phyloP scores from a whole-genome alignment of 2,329 filamentous ascomycete species.

The Ophiostoma sp. region DNA sequence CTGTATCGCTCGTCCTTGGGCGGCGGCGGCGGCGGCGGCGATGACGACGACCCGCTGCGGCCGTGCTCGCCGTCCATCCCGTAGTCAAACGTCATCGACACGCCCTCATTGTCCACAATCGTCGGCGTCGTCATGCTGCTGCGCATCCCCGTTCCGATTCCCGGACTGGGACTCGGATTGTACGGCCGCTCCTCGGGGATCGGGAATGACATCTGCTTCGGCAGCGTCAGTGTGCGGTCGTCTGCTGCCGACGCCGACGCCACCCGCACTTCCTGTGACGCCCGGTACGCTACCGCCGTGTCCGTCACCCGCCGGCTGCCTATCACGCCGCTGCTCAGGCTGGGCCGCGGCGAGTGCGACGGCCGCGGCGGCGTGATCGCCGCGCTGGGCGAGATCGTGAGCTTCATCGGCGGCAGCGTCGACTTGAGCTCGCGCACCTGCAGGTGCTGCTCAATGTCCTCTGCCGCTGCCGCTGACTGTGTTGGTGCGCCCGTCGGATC shows the following conservation, averaged over 20 bases:
- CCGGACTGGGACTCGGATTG: background rate
- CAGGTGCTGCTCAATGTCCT: conserved; percentile 40
- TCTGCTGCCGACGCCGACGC: background rate
- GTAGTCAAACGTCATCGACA: conserved; percentile 68
- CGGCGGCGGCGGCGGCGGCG: conserved; percentile 31
- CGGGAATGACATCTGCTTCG: conserved; percentile 12
- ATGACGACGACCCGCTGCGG: background rate
- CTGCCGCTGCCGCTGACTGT: conserved; percentile 26
- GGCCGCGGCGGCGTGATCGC: conserved; percentile 30
- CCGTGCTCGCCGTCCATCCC: conserved; percentile 33
- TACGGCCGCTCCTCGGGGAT: conserved; percentile 7
- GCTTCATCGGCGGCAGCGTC: conserved; percentile 84
- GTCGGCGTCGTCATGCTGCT: conserved; percentile 18
- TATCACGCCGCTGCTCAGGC: background rate
- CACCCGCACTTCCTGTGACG: conserved; percentile 17
- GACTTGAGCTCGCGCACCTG: conserved; percentile 77
- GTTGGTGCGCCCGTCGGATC: background rate
- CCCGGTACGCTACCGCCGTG: conserved; percentile 21
- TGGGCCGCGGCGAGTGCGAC: conserved; percentile 33
- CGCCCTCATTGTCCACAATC: conserved; percentile 42
- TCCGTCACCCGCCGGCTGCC: conserved; percentile 18
- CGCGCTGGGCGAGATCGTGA: conserved; percentile 46
- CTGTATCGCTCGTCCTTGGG: conserved; percentile 31
- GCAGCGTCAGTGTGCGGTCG: background rate
- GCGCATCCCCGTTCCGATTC: background rate